A percentile compares a stretch with the other conserved stretches of the same genome.
These are phyloP conservation scores for Graphilbum fragrans DNA, from an alignment of 2,329 filamentous ascomycete species.

Conservation along the genomic window DNA sequence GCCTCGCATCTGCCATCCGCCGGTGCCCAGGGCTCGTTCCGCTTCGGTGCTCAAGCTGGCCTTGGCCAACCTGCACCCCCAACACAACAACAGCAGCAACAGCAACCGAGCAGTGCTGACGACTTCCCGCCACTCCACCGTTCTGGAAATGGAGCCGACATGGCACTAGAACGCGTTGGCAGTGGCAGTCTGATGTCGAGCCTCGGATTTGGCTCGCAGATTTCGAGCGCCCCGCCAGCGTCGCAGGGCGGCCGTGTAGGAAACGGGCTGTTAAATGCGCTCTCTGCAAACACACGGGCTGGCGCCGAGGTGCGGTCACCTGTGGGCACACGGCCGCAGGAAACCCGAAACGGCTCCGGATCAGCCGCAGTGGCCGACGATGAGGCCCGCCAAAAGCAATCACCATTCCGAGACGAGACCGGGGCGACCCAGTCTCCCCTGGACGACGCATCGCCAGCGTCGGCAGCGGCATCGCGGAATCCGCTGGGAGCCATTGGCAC, in stretches of 20 bases:
- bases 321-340: constrained; percentile 23
- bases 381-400: constrained; percentile 31
- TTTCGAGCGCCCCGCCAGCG: constrained; percentile 14
- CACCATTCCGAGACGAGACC: constrained; percentile 29
- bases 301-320: constrained; percentile 36
- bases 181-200: constrained; percentile 38
- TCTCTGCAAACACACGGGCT: constrained; percentile 45
- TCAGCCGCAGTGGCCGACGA: constrained; percentile 22
- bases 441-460: neutral
- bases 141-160: constrained; percentile 39
- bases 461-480: constrained; percentile 24
- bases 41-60: constrained; percentile 37
- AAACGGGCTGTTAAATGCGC: constrained; percentile 51
- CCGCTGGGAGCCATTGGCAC: constrained; percentile 33
- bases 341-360: constrained; percentile 28
- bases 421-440: neutral
- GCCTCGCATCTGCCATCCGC: constrained; percentile 19
- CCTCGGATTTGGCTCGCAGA: constrained; percentile 39
- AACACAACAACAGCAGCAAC: constrained; percentile 22
- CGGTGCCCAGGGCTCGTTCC: constrained; percentile 27
- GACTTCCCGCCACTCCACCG: constrained; percentile 52
- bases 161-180: constrained; percentile 40
- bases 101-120: too few relatives aligned
- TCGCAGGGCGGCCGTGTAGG: constrained; percentile 28
- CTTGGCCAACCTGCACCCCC: constrained; percentile 26